Conservation (phyloP, 1,139 yeast species). For the Zygotorulaspora mrakii region DNA sequence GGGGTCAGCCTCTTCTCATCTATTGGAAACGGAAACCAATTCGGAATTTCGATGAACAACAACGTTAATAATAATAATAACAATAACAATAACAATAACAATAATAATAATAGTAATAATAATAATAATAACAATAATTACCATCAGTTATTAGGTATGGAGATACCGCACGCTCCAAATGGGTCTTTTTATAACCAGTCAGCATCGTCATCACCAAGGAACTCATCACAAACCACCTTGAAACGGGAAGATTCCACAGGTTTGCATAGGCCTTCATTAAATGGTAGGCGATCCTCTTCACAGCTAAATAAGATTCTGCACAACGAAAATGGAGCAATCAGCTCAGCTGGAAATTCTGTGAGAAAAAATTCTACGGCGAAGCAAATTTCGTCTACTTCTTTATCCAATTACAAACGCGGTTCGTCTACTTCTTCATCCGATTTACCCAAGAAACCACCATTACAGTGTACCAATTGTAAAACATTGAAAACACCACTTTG, state of each 20-base stretch:
- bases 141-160: slow-evolving; percentile 11
- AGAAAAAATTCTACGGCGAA: slow-evolving; percentile 30
- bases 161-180: slow-evolving; percentile 4
- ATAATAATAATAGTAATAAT: slow-evolving; percentile 7
- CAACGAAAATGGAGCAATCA: slow-evolving; percentile 24
- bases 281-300: slow-evolving; percentile 18
- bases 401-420: slow-evolving; percentile 29
- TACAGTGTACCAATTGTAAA: slow-evolving; percentile 79
- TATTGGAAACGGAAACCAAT: slow-evolving; percentile 4
- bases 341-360: slow-evolving; percentile 29
- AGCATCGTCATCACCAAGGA: slow-evolving; percentile 11
- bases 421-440: slow-evolving; percentile 22
- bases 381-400: slow-evolving; percentile 32
- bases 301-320: slow-evolving; percentile 16
- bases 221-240: slow-evolving; percentile 9
- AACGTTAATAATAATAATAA: slow-evolving; percentile 8
- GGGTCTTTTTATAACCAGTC: slow-evolving; percentile 8
- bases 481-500: slow-evolving; percentile 93
- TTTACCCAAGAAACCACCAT: slow-evolving; percentile 29
- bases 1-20: slow-evolving; percentile 7
- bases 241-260: slow-evolving; percentile 8
- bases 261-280: slow-evolving; percentile 14
- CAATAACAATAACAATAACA: slow-evolving; percentile 6
- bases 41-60: slow-evolving; percentile 7
- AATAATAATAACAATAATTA: slow-evolving; percentile 9